Conservation (phyloP, 2,329 filamentous ascomycete species). For the Exophiala aquamarina region DNA sequence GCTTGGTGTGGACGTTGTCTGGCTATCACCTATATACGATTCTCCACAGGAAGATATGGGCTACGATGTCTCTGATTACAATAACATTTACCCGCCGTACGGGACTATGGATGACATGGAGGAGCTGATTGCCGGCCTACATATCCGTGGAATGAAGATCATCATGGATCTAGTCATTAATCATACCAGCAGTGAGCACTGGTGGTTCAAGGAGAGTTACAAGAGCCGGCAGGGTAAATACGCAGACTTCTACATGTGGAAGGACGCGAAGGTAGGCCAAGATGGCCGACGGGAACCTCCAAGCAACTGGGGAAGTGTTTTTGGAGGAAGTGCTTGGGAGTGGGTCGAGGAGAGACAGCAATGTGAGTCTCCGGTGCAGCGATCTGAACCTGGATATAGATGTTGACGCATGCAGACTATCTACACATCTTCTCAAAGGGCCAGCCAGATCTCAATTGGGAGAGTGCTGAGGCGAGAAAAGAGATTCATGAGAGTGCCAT, state of each 20-base stretch:
- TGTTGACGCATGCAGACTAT: too few species aligned
- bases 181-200: constrained; percentile 68
- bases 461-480: constrained; percentile 60
- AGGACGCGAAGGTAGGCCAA: constrained; percentile 46
- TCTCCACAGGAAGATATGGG: constrained; percentile 68
- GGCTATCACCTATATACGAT: constrained; percentile 67
- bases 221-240: constrained; percentile 59
- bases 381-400: too few species aligned
- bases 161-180: constrained; percentile 73
- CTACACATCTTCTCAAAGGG: constrained; percentile 69
- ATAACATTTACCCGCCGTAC: constrained; percentile 60
- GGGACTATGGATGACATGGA: constrained; percentile 64
- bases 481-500: constrained; percentile 68
- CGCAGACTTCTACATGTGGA: constrained; percentile 64
- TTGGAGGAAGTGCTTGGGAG: constrained; percentile 49
- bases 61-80: constrained; percentile 68
- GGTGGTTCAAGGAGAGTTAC: constrained; percentile 66
- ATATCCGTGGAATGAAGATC: constrained; percentile 63
- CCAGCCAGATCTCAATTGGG: constrained; percentile 79
- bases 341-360: constrained; percentile 69
- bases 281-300: constrained; percentile 63
- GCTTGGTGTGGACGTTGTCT: constrained; percentile 64
- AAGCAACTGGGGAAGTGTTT: constrained; percentile 70
- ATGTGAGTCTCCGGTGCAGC: too few species aligned
- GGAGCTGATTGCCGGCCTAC: constrained; percentile 54